Conservation (phyloP, 2,329 filamentous ascomycete species). For the Clarireedia monteithiana region DNA sequence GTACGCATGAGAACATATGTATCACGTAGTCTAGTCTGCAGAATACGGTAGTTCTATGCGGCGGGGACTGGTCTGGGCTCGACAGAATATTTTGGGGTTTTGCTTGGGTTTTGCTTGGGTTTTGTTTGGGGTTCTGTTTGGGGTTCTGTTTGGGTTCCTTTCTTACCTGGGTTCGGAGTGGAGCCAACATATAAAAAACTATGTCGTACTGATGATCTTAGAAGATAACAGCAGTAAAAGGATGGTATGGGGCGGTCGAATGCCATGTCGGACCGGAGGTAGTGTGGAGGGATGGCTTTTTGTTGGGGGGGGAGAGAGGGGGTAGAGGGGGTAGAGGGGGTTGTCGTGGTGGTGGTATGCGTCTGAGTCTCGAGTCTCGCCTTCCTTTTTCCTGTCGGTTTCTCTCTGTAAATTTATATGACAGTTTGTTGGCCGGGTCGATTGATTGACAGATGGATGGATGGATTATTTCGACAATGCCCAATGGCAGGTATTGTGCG, state of each 20-base stretch:
- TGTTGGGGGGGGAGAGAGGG: no score
- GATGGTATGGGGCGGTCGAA: slow-evolving; percentile 59
- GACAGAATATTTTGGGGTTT: neutral
- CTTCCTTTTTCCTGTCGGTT: no score
- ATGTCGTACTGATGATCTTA: slow-evolving; percentile 71
- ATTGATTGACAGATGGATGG: no score
- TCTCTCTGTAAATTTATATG: neutral
- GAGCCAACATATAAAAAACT: slow-evolving; percentile 78
- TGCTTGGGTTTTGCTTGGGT: slow-evolving; percentile 46
- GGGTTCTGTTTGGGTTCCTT: neutral
- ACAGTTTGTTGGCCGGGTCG: neutral
- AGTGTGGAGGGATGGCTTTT: neutral
- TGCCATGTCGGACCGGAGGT: slow-evolving; percentile 15
- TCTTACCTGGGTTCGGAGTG: slow-evolving; percentile 65
- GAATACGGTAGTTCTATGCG: no score
- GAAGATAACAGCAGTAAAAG: slow-evolving; percentile 87
- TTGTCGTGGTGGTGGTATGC: no score
- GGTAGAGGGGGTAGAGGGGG: neutral
- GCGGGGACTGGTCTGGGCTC: neutral
- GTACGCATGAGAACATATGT: neutral
- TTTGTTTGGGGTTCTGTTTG: slow-evolving; percentile 21
- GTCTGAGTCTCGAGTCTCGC: no score
- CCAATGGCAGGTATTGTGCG: no score
- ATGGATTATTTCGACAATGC: no score
- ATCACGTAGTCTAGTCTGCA: no score